These are phyloP conservation scores for Suzukiozyma palmioleophila DNA, from an alignment of 1,139 yeast genomes.

Conservation along the genomic window DNA sequence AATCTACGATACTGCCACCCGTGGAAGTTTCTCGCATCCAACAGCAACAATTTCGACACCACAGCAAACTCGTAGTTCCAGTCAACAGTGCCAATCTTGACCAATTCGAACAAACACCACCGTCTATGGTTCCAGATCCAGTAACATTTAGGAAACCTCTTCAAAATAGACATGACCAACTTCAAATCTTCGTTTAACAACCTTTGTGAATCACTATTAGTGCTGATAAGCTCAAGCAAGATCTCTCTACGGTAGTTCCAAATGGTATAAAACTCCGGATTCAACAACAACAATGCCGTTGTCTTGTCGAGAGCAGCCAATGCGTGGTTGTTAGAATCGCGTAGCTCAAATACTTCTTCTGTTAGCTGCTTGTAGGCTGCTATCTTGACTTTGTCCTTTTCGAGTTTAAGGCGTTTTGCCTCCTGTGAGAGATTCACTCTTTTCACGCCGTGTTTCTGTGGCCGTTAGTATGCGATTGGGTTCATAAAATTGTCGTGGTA, in stretches of 20 bases:
- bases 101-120: slow-evolving; percentile 68
- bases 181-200: slow-evolving; percentile 54
- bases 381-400: slow-evolving; percentile 52
- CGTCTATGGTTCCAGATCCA: slow-evolving; percentile 96
- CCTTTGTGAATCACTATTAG: slow-evolving; percentile 15
- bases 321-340: slow-evolving; percentile 28
- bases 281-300: slow-evolving; percentile 52
- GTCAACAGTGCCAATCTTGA: slow-evolving; percentile 39
- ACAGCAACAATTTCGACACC: slow-evolving; percentile 61
- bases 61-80: slow-evolving; percentile 70
- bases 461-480: slow-evolving; percentile 7
- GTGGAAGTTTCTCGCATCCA: slow-evolving; percentile 83
- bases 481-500: not conserved
- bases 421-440: slow-evolving; percentile 56
- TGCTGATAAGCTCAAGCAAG: slow-evolving; percentile 31
- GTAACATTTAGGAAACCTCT: slow-evolving; percentile 78
- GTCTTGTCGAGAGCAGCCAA: slow-evolving; percentile 42
- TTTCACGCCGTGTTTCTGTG: slow-evolving; percentile 66
- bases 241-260: slow-evolving; percentile 91
- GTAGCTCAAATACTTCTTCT: slow-evolving; percentile 34
- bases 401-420: slow-evolving; percentile 49
- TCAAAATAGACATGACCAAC: slow-evolving; percentile 56
- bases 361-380: slow-evolving; percentile 47
- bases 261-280: slow-evolving; percentile 84
- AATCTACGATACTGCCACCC: slow-evolving; percentile 94